A percentile compares a stretch with the other conserved stretches of the same genome.
phyloP scores from a whole-genome alignment of 139 green algal genomes.

The Ulvella scutata region DNA sequence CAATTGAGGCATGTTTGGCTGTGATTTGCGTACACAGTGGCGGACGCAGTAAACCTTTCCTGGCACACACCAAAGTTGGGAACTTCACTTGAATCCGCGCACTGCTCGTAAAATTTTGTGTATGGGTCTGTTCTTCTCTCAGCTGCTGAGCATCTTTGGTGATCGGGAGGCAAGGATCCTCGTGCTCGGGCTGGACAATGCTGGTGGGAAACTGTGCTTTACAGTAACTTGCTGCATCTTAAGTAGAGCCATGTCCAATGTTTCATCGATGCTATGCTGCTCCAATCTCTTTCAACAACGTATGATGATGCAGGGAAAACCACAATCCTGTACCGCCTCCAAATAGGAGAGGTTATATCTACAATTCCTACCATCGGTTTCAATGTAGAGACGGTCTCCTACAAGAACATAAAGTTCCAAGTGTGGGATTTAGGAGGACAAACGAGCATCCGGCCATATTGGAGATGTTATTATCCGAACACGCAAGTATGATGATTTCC shows the following conservation, averaged over 20 bases:
- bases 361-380: constrained; percentile 99
- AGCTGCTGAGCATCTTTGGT: constrained; percentile 78
- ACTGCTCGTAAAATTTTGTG: too few relatives aligned
- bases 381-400: constrained; percentile 98
- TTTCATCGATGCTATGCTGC: not conserved
- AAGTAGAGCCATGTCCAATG: too few relatives aligned
- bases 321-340: constrained; percentile 53
- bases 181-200: constrained; percentile 94
- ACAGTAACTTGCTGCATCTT: too few relatives aligned
- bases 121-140: constrained; percentile 89
- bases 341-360: constrained; percentile 95
- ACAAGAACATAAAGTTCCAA: constrained; percentile 99
- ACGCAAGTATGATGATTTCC: constrained; percentile 50
- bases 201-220: constrained; percentile 33
- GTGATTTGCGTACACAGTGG: too few relatives aligned
- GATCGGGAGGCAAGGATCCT: constrained; percentile 94
- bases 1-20: too few relatives aligned
- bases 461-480: constrained; percentile 98
- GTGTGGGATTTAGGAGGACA: constrained; percentile 86
- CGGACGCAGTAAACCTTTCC: too few relatives aligned
- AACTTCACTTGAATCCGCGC: too few relatives aligned
- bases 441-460: constrained; percentile 93
- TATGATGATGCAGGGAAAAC: not conserved
- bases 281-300: not conserved
- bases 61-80: too few relatives aligned